Evolutionary conservation across 805 yeast genomes (phyloP).

Genomic region (Monosporozyma servazzii): DNA sequence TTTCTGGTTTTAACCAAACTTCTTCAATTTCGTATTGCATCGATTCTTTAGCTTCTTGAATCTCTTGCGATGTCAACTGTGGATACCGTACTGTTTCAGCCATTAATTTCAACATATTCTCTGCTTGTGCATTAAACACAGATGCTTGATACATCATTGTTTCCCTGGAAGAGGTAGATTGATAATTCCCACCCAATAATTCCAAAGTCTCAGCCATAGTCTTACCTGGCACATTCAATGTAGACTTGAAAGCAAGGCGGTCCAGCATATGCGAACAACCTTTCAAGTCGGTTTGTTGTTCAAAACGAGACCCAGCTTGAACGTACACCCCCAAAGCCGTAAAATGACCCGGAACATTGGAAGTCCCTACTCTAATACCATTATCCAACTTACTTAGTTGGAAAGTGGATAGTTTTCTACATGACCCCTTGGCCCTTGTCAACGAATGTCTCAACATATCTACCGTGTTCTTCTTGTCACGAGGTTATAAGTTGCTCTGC

Average conservation of each 20-base stretch:
- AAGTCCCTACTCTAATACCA: slow-evolving; percentile 78
- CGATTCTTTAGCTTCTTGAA: slow-evolving; percentile 61
- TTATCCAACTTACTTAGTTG: slow-evolving; percentile 45
- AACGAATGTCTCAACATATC: neutral
- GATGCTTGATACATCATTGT: slow-evolving; percentile 90
- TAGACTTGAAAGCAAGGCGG: slow-evolving; percentile 74
- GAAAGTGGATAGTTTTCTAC: slow-evolving; percentile 18
- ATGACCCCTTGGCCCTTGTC: neutral
- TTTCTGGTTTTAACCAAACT: slow-evolving; percentile 73
- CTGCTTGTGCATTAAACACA: slow-evolving; percentile 80
- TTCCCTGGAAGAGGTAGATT: slow-evolving; percentile 88
- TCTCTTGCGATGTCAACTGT: slow-evolving; percentile 53
- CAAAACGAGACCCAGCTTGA: slow-evolving; percentile 86
- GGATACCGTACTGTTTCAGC: slow-evolving; percentile 76
- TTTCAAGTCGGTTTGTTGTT: slow-evolving; percentile 39
- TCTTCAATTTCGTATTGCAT: slow-evolving; percentile 78
- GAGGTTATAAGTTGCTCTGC: neutral
- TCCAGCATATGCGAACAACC: slow-evolving; percentile 83
- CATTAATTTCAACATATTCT: slow-evolving; percentile 64
- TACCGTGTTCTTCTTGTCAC: neutral
- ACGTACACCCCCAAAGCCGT: slow-evolving; percentile 83
- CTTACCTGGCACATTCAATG: slow-evolving; percentile 46
- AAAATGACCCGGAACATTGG: slow-evolving; percentile 82
- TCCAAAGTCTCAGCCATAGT: slow-evolving; percentile 71
- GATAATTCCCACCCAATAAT: slow-evolving; percentile 84